phyloP scores from a whole-genome alignment of 306 rosid species.

The Acacia confusa region DNA sequence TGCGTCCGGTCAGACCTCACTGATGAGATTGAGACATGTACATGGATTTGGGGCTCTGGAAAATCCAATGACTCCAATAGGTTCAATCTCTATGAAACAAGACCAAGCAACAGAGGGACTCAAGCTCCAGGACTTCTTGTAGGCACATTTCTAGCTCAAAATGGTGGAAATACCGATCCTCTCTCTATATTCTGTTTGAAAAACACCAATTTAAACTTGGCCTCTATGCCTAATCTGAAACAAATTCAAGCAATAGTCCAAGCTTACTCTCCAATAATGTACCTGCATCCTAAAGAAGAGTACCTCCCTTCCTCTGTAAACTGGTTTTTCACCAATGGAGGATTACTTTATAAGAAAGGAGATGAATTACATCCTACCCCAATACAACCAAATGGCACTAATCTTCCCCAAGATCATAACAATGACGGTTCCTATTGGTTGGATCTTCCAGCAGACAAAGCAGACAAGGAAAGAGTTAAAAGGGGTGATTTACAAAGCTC shows the following conservation, averaged over 20 bases:
- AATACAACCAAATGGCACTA: slow-evolving; percentile 42
- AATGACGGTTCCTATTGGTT: slow-evolving; percentile 60
- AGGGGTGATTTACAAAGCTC: slow-evolving; percentile 45
- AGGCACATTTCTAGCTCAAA: slow-evolving; percentile 48
- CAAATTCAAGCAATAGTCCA: background rate
- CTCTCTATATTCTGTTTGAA: slow-evolving; percentile 45
- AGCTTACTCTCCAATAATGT: slow-evolving; percentile 41
- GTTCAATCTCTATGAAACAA: slow-evolving; percentile 41
- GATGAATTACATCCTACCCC: slow-evolving; percentile 37
- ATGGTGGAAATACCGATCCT: slow-evolving; percentile 16
- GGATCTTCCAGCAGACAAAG: slow-evolving; percentile 45
- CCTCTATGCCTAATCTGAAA: slow-evolving; percentile 45
- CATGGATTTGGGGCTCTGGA: slow-evolving; percentile 54
- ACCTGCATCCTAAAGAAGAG: slow-evolving; percentile 50
- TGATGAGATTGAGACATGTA: slow-evolving; percentile 38
- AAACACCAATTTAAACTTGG: slow-evolving; percentile 28
- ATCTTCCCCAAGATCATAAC: slow-evolving; percentile 52
- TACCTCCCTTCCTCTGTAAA: slow-evolving; percentile 52
- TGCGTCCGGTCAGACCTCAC: slow-evolving; percentile 56
- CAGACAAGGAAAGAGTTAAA: slow-evolving; percentile 41
- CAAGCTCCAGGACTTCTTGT: slow-evolving; percentile 48
- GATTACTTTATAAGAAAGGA: slow-evolving; percentile 40
- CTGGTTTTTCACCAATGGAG: slow-evolving; percentile 56
- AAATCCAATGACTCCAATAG: slow-evolving; percentile 18
- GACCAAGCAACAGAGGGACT: slow-evolving; percentile 43